Evolutionary conservation across 1,284 basidiomycete genomes (phyloP), one percentile per base, ranked within the genome.

Genomic region (Exobasidium cylindrosporum): DNA sequence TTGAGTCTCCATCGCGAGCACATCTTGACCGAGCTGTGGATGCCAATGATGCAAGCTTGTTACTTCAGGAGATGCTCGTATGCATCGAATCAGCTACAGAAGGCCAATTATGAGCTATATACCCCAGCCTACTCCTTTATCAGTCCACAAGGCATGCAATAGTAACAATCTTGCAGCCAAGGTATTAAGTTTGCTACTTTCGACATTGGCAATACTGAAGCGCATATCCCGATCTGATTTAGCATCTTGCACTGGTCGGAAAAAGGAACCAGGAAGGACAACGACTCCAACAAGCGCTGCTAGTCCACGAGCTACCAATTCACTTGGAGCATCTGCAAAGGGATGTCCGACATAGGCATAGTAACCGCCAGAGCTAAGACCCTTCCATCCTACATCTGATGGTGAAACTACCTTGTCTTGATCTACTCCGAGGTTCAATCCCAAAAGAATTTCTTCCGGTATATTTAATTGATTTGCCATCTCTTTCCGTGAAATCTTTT

Each of bases 261-360:
- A 58, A 45, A 58, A 58, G 24, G 40, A 31, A 5, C 57, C 71
- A 1, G 74, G 73, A 28, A 76, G 55, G 21, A 62, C 58, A 1
- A 73, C 70, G 5, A 74, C 67, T 24, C 74, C 74, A 0, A 74
- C 67, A n/a, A 72, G 57, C 43, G 59, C 62, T 1, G 72, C 73
- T 5, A 76, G 52, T 0, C 63, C 70, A 43, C 68, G 56, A 4
- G 72, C 69, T 1, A 75, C 74, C 23, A 58, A 57, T 13, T 69
- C 67, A 45, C 62, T 67, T 11, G 49, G 43, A 5, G 60, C 24
- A 13, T n/a, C 28, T 24, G 24, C 28, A 26, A 72, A 76, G 4
- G 74, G 74, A 49, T 73, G 73, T 4, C 54, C 23, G 13, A 81
- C 62, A 44, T 71, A 81, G 5, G 69, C 79, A 62, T 81, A 81